Evolutionary conservation across 352 stramenopile species (phyloP).

Genomic region (Phytophthora colocasiae): DNA sequence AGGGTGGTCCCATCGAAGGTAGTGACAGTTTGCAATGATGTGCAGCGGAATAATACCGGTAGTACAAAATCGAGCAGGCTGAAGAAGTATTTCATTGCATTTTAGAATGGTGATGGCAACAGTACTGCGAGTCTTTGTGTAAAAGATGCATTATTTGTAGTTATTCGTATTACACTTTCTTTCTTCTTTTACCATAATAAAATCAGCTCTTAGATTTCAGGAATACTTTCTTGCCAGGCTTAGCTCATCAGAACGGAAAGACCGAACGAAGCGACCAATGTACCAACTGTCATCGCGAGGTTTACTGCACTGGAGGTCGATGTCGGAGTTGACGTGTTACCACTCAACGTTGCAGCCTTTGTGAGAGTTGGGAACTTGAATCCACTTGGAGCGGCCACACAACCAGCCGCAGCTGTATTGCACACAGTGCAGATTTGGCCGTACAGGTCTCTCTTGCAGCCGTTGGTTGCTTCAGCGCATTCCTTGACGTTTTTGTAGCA

Average conservation of each 20-base stretch:
- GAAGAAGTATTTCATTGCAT: too few relatives aligned
- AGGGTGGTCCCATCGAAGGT: conserved; percentile 2
- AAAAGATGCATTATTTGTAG: neutral
- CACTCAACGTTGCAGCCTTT: conserved; percentile 23
- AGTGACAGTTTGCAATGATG: neutral
- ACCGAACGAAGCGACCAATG: conserved; percentile 16
- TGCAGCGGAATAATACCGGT: too few relatives aligned
- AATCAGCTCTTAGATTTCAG: neutral
- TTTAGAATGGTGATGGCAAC: too few relatives aligned
- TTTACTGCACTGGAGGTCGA: conserved; percentile 7
- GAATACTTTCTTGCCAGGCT: neutral
- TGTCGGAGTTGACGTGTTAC: conserved; percentile 6
- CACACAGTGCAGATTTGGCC: conserved; percentile 64
- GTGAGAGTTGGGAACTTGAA: conserved; percentile 25
- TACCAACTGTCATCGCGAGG: conserved; percentile 13
- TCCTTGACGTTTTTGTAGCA: conserved; percentile 60
- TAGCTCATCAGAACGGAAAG: conserved; percentile 29
- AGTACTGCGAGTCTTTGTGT: too few relatives aligned
- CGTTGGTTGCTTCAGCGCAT: conserved; percentile 37
- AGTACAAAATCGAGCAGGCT: too few relatives aligned
- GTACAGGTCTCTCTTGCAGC: conserved; percentile 62
- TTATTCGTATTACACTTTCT: neutral
- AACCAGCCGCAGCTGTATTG: conserved; percentile 17
- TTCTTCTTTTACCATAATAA: too few relatives aligned
- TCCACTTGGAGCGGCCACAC: conserved; percentile 1